Conservation (phyloP, 192 early-diverging fungal species). For the Podila clonocystis region DNA sequence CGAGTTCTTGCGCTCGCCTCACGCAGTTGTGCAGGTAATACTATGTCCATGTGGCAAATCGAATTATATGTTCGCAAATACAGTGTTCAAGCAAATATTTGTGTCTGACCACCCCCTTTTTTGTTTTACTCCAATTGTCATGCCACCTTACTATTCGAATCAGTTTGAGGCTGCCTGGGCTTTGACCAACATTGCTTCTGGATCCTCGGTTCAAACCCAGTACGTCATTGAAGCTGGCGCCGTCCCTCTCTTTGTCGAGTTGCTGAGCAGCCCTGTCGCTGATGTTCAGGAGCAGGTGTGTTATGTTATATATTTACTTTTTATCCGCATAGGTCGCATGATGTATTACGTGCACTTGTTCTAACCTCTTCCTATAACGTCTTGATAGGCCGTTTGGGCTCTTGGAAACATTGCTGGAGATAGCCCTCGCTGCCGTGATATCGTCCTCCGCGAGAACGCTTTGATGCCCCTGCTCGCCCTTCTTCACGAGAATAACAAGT, state of each 20-base stretch:
- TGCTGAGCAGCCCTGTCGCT: constrained; percentile 80
- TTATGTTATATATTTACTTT: constrained; percentile 37
- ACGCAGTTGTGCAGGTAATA: constrained; percentile 85
- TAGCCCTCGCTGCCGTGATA: constrained; percentile 90
- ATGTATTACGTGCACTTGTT: too few relatives aligned
- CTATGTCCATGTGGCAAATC: not conserved
- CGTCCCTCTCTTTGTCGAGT: constrained; percentile 90
- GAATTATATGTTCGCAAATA: too few relatives aligned
- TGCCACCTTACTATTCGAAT: too few relatives aligned
- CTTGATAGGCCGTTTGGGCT: constrained; percentile 92
- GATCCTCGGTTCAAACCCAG: constrained; percentile 92
- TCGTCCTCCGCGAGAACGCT: constrained; percentile 83
- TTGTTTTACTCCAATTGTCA: too few relatives aligned
- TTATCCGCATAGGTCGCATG: constrained; percentile 53
- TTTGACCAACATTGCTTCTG: constrained; percentile 98
- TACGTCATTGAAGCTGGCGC: constrained; percentile 94
- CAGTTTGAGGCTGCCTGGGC: constrained; percentile 99
- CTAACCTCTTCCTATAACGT: constrained; percentile 54
- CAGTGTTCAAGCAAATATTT: too few relatives aligned
- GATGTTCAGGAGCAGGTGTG: constrained; percentile 95
- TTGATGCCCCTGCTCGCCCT: constrained; percentile 89
- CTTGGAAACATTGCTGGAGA: constrained; percentile 99
- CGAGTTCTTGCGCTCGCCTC: constrained; percentile 87
- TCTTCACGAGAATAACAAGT: constrained; percentile 90
- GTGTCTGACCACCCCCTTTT: too few relatives aligned